Base-by-base conservation (phyloP, 1,139 yeast genomes). In the Yamadazyma taylorii region DNA sequence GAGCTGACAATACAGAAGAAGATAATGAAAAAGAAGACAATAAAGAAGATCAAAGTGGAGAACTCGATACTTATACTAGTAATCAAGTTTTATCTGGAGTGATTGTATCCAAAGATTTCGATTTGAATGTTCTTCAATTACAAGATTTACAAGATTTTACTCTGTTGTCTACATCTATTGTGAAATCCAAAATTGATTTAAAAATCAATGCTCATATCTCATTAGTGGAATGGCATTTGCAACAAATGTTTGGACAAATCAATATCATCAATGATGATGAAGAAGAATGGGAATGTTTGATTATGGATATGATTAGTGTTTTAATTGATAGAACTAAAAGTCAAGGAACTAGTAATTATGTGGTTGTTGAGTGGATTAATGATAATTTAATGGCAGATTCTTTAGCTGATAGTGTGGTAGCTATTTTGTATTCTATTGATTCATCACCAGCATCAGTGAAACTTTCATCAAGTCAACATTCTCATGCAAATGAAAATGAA, bases 381-480 rank as follows among this genome's bases (percentile, higher is more conserved):
- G 94, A 90, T 45, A 72, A 87, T 38, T 52, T 69, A 28, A 79
- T 89, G 69, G 90, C 88, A 38, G 98, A 92, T 52, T 85, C 97
- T 0, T 78, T 92, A 49, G 98, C 98, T 0, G 99, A 92, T 55
- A 84, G 97, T 30, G 87, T 89, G 2, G 76, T 94, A 42, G 96
- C 97, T 1, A 88, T 92, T 31, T 64, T 92, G 25, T 75, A 92
- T 58, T 86, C 96, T 30, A 94, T 92, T 30, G 98, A 92, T 56
- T 83, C 96, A 0, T 83, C 96, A 0, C 97, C 97, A 3, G 95
- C 96, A 0, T 87, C 97, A 4, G 96, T 92, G 19, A 92, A 89
- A 54, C 60, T 88, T 44, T 81, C 95, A 10, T 79, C 95, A 3
- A 72, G 73, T 38, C 52, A 69, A 1, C 82, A 84, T 50, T 51